Evolutionary conservation across 306 rosid species (phyloP), one percentile per base, ranked within the genome.

Genomic region (Glycyrrhiza uralensis): DNA sequence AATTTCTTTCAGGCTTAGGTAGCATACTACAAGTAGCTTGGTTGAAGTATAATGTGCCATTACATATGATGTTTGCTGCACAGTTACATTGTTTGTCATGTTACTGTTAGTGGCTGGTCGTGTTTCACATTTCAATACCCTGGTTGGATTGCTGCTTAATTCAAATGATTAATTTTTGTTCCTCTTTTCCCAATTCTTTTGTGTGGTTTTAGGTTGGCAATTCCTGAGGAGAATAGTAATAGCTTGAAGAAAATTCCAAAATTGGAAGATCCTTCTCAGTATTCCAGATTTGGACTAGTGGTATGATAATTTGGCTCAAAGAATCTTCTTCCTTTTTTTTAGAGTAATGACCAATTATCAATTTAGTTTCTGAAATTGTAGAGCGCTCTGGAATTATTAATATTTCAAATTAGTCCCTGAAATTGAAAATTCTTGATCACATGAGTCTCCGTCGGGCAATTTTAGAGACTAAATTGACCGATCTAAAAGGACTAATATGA

Each of bases 221-320:
- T 94, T 79, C 96, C 96, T 3, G 95, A 89, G 87, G 84, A 77
- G 72, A 79, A 89, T 50, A 91, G 73, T 72, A 82, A 80, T 68
- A 80, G 95, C 84, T 51, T 82, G 74, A 91, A 74, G 83, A 91
- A 85, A 81, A 94, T 94, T 71, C 84, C 95, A 7, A 89, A 91
- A 81, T 77, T 91, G 83, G 92, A 79, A 70, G 97, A 94, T 78
- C 89, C 97, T 79, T 85, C 86, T 18, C 80, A 85, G 32, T 50
- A 63, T 86, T 85, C 88, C 50, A 89, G 84, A 74, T 30, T 75
- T 74, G 87, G 95, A 76, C 96, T 88, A 44, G 84, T 85, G 96
- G 97, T 91, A 82, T 79, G 91, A 70, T 77, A 41, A 56, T 62
- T 74, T 50, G 74, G 57, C 62, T 74, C 36, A 28, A 47, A 13